Base-by-base conservation (phyloP, 2,329 filamentous ascomycete genomes). In the Fusarium oligoseptatum region DNA sequence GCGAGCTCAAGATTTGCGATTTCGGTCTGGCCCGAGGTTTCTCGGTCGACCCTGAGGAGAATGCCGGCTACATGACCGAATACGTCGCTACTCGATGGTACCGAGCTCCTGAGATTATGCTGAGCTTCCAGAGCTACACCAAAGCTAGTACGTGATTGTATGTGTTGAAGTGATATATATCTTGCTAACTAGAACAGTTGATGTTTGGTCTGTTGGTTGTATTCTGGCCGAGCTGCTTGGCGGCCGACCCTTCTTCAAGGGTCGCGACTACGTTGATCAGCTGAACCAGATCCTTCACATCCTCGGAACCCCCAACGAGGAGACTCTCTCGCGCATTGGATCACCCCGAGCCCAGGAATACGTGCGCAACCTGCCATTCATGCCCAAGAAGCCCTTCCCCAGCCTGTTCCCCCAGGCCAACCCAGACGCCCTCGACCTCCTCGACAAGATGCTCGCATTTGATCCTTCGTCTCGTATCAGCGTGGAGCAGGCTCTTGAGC, bases 101-200 rank as follows among this genome's bases (percentile, higher is more conserved):
- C 80, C 88, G 89, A 85, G 97, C 97, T 4, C 97, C 97, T 6
- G 97, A 99, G 85, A 99, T 99, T 79, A 99, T 99, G 97, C 87
- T 99, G 84, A 98, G 95, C 87, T 99, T 99, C 91, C 96, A 98
- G 85, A 98, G 95, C 87, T 99, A 99, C 85, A 99, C 97, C 80
- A 99, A 99, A 95, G 97, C 97, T 78, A 99, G 97, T 98, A 91
- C 67, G 95, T 96, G 10, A 37, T 22, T 27, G 17, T 32, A 56
- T 29, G 37, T 24, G 14, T n/a, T 2, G 17, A 5, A 29, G 27
- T 52, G n/a, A 50, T 27, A 15, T 14, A 39, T 37, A 8, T 57
- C 36, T 66, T 36, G 45, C 75, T 78, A 50, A 76, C 63, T 60
- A n/a, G 34, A n/a, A 11, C 45, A 98, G 96, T 99, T 85, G 97